These are phyloP conservation scores for Phyllosticta capitalensis DNA, from an alignment of 2,329 filamentous ascomycete species.

Conservation along the genomic window DNA sequence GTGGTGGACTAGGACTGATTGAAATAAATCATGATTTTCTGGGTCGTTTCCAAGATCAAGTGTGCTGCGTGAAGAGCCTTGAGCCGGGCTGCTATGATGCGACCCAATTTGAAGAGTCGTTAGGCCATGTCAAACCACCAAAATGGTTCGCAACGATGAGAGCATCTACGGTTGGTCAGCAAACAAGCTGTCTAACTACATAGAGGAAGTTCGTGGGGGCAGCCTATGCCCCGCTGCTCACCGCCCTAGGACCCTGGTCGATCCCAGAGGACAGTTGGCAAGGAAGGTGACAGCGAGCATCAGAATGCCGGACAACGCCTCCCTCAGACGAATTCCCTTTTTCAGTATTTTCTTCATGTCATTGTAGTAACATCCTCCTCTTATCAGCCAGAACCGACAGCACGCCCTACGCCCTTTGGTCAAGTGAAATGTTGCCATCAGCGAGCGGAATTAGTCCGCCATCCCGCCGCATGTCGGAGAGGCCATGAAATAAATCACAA, in stretches of 20 bases:
- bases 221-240: neutral
- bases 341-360: neutral
- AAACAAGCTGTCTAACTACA: neutral
- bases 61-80: neutral
- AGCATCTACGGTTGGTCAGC: neutral
- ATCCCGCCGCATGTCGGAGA: neutral
- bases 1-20: neutral
- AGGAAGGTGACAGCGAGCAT: neutral
- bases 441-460: neutral
- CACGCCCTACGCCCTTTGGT: neutral
- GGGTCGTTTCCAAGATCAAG: neutral
- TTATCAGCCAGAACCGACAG: neutral
- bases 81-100: neutral
- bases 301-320: neutral
- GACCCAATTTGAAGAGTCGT: neutral
- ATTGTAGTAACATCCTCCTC: neutral
- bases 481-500: neutral
- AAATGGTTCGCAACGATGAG: neutral
- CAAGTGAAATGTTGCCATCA: neutral
- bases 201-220: neutral
- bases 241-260: neutral
- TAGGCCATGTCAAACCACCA: neutral
- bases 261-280: neutral
- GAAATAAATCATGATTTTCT: neutral
- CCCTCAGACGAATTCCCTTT: neutral